Evolutionary conservation across 1,284 basidiomycete species (phyloP), one percentile per base, ranked within the genome.

Genomic region (Melampsora occidentalis): DNA sequence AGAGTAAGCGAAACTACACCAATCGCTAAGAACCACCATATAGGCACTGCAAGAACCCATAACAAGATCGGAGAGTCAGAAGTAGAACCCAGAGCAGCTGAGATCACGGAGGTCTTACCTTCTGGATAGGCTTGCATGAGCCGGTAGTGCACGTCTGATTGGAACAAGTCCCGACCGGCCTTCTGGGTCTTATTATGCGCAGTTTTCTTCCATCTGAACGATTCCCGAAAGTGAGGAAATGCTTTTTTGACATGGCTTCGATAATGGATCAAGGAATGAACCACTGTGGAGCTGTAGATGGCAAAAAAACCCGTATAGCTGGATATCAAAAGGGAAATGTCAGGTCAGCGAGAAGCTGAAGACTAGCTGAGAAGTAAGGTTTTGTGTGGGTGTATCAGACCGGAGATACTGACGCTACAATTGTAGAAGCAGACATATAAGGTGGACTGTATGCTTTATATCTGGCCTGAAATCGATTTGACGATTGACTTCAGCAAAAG

Each of bases 261-360:
- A 80, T 86, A 84, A 79, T 84, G 85, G 3, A 86, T 80, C 59
- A 82, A 69, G 16, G 83, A 80, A 70, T 85, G 84, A 2, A 81
- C 79, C 25, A 85, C 68, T 5, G 83, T 82, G 7, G 81, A 81
- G 57, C 88, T 78, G 67, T 84, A 83, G 12, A 80, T 72, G 9
- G 81, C 82, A 70, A 84, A 84, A 79, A 81, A 83, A 25, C 72
- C 78, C 51, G 81, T 79, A 80, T 82, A 84, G 81, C 81, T 22
- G 42, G 9, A 46, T 46, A 46, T 46, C 14, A 12, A 46, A 46
- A 46, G 7, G 42, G 1, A 46, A 46, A 12, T 14, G 14, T 46
- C 12, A 16, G 42, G 42, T 46, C 42, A 46, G 42, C 42, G 42
- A 1, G 42, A 46, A 46, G 4, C 42, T 46, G 14, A 46, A 12